A percentile compares a stretch with the other conserved stretches of the same genome.
These are phyloP conservation scores for Sporothrix phasma DNA, from an alignment of 2,329 filamentous ascomycete species.

Conservation along the genomic window DNA sequence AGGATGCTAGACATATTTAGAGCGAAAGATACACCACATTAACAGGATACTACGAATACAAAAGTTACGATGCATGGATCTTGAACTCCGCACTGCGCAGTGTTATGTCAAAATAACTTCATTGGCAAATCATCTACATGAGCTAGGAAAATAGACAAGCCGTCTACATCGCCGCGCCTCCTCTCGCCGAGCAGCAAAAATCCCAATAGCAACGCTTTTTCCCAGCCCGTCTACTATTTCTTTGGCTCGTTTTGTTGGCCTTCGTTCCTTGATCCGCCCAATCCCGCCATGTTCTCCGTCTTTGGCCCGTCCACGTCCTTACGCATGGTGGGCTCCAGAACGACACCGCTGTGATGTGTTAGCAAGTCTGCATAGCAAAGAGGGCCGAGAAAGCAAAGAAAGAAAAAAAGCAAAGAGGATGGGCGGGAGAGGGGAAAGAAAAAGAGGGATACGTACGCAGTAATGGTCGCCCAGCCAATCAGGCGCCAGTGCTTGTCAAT, in stretches of 20 bases:
- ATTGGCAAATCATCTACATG: conserved; percentile 3
- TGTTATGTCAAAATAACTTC: not conserved
- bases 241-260: not conserved
- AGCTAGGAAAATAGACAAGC: not conserved
- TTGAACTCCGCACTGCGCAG: too few species aligned
- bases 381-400: too few species aligned
- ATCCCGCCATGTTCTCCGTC: not conserved
- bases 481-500: conserved; percentile 99
- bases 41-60: not conserved
- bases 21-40: conserved; percentile 1
- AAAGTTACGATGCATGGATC: too few species aligned
- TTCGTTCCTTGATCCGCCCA: not conserved
- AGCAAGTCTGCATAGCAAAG: not conserved
- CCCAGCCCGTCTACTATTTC: not conserved
- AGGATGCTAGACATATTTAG: not conserved
- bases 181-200: not conserved
- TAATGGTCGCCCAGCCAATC: conserved; percentile 82
- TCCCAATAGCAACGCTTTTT: conserved; percentile 10
- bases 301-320: not conserved
- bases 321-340: conserved; percentile 19
- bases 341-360: conserved; percentile 18
- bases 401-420: too few species aligned
- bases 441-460: conserved; percentile 42
- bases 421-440: not conserved
- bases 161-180: not conserved